Percentiles rank a stretch among this genome's conserved stretches.
Conservation (phyloP, 306 rosid species). For the Cyamopsis tetragonoloba region DNA sequence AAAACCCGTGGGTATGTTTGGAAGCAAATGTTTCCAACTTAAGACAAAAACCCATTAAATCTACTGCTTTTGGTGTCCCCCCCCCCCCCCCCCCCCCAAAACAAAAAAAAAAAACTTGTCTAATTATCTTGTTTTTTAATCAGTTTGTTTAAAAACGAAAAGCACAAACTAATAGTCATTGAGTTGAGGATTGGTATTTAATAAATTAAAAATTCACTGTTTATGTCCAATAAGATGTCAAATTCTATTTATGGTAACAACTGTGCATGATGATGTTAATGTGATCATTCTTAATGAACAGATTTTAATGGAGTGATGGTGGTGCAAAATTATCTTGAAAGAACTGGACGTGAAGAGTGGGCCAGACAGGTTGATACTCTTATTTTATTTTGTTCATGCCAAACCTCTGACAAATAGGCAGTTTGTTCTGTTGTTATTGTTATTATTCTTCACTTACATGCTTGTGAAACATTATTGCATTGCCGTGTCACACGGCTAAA, state of each 20-base stretch:
- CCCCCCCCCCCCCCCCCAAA: too few relatives aligned
- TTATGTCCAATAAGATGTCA: background rate
- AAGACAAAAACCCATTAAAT: background rate
- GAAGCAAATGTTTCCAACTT: background rate
- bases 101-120: background rate
- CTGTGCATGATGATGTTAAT: slow-evolving; percentile 8
- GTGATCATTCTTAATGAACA: slow-evolving; percentile 38
- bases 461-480: background rate
- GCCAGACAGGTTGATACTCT: slow-evolving; percentile 67
- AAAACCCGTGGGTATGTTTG: too few relatives aligned
- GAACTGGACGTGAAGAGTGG: slow-evolving; percentile 89
- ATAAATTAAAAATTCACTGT: background rate
- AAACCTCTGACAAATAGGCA: background rate
- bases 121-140: background rate
- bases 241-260: background rate
- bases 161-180: background rate
- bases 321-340: slow-evolving; percentile 77
- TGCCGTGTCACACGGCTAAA: background rate
- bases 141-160: background rate
- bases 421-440: background rate
- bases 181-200: background rate
- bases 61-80: background rate
- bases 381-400: slow-evolving; percentile 15
- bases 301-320: slow-evolving; percentile 92
- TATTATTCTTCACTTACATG: background rate